These are phyloP conservation scores for Lophium mytilinum DNA, from an alignment of 495 filamentous ascomycete species.

Conservation along the genomic window DNA sequence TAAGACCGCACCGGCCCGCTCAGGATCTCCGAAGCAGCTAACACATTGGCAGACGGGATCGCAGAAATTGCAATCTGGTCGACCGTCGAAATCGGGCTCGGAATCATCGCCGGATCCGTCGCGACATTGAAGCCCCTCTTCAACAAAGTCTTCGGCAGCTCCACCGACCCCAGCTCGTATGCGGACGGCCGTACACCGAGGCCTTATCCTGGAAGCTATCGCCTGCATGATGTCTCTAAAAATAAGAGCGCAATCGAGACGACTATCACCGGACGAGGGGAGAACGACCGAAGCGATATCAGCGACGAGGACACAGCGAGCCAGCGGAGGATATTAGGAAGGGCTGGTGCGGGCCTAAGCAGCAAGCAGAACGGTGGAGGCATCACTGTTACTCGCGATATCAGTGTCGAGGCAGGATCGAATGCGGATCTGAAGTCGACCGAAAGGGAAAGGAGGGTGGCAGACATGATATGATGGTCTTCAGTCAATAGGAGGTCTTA, in stretches of 20 bases:
- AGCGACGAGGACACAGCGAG: background rate
- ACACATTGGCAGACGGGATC: background rate
- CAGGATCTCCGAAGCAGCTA: background rate
- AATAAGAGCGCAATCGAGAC: no score
- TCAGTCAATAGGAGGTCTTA: no score
- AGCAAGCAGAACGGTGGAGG: background rate
- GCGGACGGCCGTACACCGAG: background rate
- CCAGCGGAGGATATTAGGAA: background rate
- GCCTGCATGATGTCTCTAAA: background rate
- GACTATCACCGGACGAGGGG: background rate
- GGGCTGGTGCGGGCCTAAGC: no score
- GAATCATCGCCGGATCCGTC: background rate
- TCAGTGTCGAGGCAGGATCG: background rate
- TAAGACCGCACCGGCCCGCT: background rate
- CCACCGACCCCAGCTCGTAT: background rate
- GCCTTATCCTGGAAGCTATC: background rate
- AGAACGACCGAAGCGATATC: background rate
- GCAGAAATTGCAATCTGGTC: constrained; percentile 1
- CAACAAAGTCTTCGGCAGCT: background rate
- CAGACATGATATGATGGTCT: background rate
- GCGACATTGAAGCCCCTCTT: background rate
- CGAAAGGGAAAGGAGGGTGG: background rate
- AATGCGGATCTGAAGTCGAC: background rate
- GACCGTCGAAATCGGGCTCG: background rate
- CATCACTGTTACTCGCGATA: background rate